phyloP scores from a whole-genome alignment of 352 stramenopile species.

The Stramenopiles sp. region DNA sequence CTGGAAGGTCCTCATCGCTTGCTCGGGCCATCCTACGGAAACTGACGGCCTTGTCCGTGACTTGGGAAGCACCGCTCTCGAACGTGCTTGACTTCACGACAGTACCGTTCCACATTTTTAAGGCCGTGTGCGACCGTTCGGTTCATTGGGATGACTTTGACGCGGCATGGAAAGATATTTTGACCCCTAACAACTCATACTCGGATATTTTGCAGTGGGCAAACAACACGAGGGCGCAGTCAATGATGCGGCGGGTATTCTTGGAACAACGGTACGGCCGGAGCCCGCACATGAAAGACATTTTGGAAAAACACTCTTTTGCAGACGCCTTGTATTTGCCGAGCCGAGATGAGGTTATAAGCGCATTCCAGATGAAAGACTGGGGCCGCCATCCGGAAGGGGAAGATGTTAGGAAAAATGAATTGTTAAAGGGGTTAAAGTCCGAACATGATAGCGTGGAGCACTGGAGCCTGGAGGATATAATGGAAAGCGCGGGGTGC shows the following conservation, averaged over 20 bases:
- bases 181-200: neutral
- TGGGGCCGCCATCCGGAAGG: neutral
- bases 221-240: neutral
- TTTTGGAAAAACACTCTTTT: neutral
- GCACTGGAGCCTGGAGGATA: conserved; percentile 24
- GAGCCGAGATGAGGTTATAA: neutral
- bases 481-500: conserved; percentile 30
- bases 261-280: neutral
- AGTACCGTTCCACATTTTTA: neutral
- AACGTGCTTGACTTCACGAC: neutral
- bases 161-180: neutral
- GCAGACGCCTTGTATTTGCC: neutral
- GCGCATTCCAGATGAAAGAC: neutral
- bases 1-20: no score
- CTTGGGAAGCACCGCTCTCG: neutral
- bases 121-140: neutral
- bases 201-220: conserved; percentile 3
- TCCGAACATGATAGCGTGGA: conserved; percentile 17
- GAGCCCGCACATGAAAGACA: neutral
- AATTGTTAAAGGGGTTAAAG: neutral
- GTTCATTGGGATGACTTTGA: neutral
- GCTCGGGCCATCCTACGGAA: neutral
- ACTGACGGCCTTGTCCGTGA: neutral
- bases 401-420: neutral
- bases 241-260: neutral